Percentiles rank a stretch among this genome's conserved stretches.
Conservation (phyloP, 2,329 filamentous ascomycete species). For the Juglanconis sp. region DNA sequence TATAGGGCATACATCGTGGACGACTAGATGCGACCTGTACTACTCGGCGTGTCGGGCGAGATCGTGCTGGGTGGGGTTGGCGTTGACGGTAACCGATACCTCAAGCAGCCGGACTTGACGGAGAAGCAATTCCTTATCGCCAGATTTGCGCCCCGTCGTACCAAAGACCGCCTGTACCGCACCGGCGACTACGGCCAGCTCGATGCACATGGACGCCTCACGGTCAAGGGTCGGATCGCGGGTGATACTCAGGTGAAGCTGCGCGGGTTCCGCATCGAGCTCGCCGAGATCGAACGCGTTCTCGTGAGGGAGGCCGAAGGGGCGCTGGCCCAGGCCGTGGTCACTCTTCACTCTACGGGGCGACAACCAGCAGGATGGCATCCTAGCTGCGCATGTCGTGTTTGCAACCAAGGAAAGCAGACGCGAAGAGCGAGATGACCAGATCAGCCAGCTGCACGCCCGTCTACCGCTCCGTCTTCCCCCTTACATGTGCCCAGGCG, state of each 20-base stretch:
- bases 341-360: neutral
- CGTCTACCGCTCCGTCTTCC: too few species aligned
- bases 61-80: slow-evolving; percentile 38
- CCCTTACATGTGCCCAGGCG: too few species aligned
- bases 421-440: too few species aligned
- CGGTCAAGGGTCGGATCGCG: slow-evolving; percentile 33
- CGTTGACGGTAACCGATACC: slow-evolving; percentile 36
- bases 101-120: slow-evolving; percentile 25
- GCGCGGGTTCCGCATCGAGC: slow-evolving; percentile 26
- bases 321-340: neutral
- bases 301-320: neutral
- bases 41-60: slow-evolving; percentile 35
- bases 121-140: slow-evolving; percentile 8
- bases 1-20: slow-evolving; percentile 40
- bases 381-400: too few species aligned
- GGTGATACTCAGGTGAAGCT: slow-evolving; percentile 45
- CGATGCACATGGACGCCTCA: slow-evolving; percentile 30
- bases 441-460: too few species aligned
- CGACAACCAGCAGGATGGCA: too few species aligned
- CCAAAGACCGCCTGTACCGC: neutral
- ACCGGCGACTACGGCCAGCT: slow-evolving; percentile 39
- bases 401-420: too few species aligned
- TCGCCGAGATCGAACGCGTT: slow-evolving; percentile 27
- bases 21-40: slow-evolving; percentile 24
- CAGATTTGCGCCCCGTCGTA: too few species aligned